Base-by-base conservation (phyloP, 1,139 yeast species). In the Candida tetrigidarum region DNA sequence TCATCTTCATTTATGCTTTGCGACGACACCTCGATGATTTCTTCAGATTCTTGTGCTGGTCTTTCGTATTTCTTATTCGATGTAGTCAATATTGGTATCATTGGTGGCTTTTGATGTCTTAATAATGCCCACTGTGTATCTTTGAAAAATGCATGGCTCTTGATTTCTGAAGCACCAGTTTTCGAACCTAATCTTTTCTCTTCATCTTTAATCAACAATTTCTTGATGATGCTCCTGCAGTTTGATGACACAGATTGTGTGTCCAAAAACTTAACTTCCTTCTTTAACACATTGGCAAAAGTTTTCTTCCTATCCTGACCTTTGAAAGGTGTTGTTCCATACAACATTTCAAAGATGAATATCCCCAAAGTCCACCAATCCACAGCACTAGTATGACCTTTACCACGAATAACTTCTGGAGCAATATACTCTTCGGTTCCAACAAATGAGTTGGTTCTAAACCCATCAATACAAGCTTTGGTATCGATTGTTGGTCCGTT, bases 351-450 rank as follows among this genome's bases (percentile, higher is more conserved):
- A 63, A 83, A 93, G 20, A 91, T 74, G 56, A 93, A 77, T 29
- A 93, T 91, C 2, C 99, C 99, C 50, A 93, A 71, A 0, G 99
- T 93, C 99, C 99, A 93, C 99, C 99, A 93, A 65, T 93, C 99
- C 14, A 93, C 99, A 0, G 98, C 97, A 19, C 93, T 86, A 0
- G 98, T 93, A 60, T 93, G 99, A 1, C 99, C 99, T 54, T 92
- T 89, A 2, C 99, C 98, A 58, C 96, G 75, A 48, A 93, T 93
- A 8, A 93, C 99, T 62, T 93, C 99, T 0, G 99, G 99, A 0
- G 99, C 99, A 57, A 93, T 91, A 62, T 93, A 93, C 62, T 93
- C 99, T 59, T 93, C 99, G 0, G 99, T 93, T 2, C 99, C 99
- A 23, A 93, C 99, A 74, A 93, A 93, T 1, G 97, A 91, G 62